A percentile compares a stretch with the other conserved stretches of the same genome.
Evolutionary conservation across 805 yeast genomes (phyloP).

Genomic region (Schwanniomyces pseudopolymorphus): DNA sequence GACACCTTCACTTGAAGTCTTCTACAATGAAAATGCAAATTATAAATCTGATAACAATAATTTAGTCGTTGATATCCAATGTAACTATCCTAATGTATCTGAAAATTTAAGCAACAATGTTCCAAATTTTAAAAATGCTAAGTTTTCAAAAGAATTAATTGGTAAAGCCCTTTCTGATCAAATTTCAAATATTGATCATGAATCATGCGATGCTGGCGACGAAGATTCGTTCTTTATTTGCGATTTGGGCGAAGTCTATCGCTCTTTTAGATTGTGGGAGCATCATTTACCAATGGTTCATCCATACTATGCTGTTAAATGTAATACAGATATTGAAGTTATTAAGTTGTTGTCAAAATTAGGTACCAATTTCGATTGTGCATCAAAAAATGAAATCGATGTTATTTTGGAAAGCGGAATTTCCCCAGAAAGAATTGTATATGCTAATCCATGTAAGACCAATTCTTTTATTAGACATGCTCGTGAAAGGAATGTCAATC

Average conservation of each 20-base stretch:
- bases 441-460: conserved; percentile 95
- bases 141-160: conserved; percentile 18
- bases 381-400: conserved; percentile 82
- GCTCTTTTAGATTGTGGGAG: conserved; percentile 66
- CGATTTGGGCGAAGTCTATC: conserved; percentile 71
- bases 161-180: conserved; percentile 40
- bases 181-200: conserved; percentile 49
- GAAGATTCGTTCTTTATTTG: conserved; percentile 88
- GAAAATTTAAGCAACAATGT: background rate
- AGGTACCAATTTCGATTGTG: conserved; percentile 90
- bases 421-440: conserved; percentile 66
- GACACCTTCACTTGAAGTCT: conserved; percentile 19
- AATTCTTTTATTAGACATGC: conserved; percentile 78
- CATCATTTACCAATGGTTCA: conserved; percentile 65
- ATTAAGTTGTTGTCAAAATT: conserved; percentile 54
- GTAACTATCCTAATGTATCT: background rate
- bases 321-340: conserved; percentile 73
- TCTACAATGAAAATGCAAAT: conserved; percentile 9
- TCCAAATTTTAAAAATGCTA: background rate
- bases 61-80: background rate
- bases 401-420: conserved; percentile 62
- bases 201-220: conserved; percentile 66
- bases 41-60: conserved; percentile 3
- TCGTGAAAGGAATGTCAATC: conserved; percentile 47
- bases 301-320: conserved; percentile 94